These are phyloP conservation scores for Aspergillus homomorphus DNA, from an alignment of 495 filamentous ascomycete species.

Conservation along the genomic window DNA sequence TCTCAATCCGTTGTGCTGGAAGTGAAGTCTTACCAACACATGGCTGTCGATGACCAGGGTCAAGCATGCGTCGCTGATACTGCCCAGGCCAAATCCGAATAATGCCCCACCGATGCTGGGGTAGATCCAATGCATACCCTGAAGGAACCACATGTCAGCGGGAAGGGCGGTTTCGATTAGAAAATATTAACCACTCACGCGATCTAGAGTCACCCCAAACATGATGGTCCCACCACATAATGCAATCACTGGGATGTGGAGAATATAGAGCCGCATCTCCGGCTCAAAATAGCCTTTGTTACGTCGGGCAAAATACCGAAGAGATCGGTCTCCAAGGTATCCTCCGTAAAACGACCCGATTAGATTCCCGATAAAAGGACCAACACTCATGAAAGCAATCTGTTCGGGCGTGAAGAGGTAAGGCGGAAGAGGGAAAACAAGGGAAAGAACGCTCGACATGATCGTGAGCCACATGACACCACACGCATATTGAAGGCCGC, in stretches of 20 bases:
- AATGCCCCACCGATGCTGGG: conserved; percentile 31
- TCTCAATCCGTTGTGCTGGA: not conserved
- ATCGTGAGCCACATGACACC: conserved; percentile 38
- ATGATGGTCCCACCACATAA: conserved; percentile 35
- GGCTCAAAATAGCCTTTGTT: conserved; percentile 45
- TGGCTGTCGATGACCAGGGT: conserved; percentile 39
- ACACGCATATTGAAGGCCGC: conserved; percentile 37
- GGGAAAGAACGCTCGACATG: conserved; percentile 27
- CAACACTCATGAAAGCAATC: conserved; percentile 40
- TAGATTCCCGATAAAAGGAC: conserved; percentile 40
- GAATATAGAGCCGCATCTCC: conserved; percentile 42
- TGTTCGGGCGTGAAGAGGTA: conserved; percentile 41
- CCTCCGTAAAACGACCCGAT: conserved; percentile 39
- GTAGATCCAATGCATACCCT: conserved; percentile 41
- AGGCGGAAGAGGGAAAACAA: conserved; percentile 36
- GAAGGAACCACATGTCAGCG: not conserved
- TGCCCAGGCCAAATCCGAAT: conserved; percentile 35
- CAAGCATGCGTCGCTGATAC: conserved; percentile 32
- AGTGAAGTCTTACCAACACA: conserved; percentile 22
- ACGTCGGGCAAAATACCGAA: conserved; percentile 33
- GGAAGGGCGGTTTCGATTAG: not conserved
- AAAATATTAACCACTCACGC: conserved; percentile 17
- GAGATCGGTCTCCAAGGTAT: conserved; percentile 38
- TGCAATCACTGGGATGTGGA: conserved; percentile 28
- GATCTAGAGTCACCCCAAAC: conserved; percentile 32